Conservation (phyloP, 208 protist species). For the Acanthamoeba sp. region DNA sequence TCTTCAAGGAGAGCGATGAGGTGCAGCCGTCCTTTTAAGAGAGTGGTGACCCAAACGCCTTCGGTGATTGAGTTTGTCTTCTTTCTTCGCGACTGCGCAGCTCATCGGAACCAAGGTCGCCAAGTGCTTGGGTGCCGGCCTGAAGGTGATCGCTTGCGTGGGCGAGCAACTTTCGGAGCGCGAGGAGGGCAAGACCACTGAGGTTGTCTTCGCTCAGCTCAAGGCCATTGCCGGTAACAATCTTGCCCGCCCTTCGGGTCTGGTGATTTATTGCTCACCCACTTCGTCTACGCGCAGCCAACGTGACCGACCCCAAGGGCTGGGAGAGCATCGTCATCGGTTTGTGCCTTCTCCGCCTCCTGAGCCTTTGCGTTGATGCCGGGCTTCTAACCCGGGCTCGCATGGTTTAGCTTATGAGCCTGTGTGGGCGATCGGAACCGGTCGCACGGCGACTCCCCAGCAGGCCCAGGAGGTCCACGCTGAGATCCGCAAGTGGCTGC, state of each 20-base stretch:
- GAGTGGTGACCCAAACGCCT: no score
- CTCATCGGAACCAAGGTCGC: slow-evolving; percentile 95
- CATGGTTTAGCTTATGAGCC: slow-evolving; percentile 99
- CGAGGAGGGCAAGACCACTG: slow-evolving; percentile 93
- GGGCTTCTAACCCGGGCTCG: neutral
- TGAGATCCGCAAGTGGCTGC: slow-evolving; percentile 94
- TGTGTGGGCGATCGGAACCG: slow-evolving; percentile 99
- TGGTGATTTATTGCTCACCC: neutral
- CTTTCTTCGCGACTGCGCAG: slow-evolving; percentile 39
- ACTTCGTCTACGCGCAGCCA: neutral
- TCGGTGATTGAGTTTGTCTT: neutral
- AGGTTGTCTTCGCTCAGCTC: slow-evolving; percentile 94
- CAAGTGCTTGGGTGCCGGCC: slow-evolving; percentile 90
- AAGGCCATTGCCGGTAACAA: slow-evolving; percentile 89
- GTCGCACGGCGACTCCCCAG: slow-evolving; percentile 96
- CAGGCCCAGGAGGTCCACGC: slow-evolving; percentile 93
- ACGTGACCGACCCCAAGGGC: slow-evolving; percentile 37
- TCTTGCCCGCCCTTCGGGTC: neutral
- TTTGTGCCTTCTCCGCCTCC: neutral
- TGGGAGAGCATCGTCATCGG: slow-evolving; percentile 37
- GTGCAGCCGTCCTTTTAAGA: slow-evolving; percentile 38
- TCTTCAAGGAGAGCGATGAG: slow-evolving; percentile 95
- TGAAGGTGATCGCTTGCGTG: slow-evolving; percentile 97
- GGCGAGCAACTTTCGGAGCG: slow-evolving; percentile 97
- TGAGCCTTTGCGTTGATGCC: no score